These are phyloP conservation scores for Curvularia lunata DNA, from an alignment of 2,329 filamentous ascomycete species.

Conservation along the genomic window DNA sequence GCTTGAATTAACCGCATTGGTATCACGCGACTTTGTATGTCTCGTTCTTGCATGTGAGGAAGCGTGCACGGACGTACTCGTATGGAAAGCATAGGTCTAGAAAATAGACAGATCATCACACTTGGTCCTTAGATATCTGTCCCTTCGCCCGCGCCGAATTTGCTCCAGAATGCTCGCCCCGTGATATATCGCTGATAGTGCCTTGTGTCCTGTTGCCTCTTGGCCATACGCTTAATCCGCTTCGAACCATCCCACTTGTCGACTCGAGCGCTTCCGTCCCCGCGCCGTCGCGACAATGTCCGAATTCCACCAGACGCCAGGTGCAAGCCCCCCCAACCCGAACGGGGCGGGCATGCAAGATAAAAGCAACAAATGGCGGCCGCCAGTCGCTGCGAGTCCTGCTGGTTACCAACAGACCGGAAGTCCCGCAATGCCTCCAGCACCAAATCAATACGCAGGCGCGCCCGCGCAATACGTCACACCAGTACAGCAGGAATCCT, in stretches of 20 bases:
- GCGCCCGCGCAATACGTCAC: conserved; percentile 36
- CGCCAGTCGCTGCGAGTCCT: conserved; percentile 53
- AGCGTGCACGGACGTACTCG: conserved; percentile 22
- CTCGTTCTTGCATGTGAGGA: conserved; percentile 28
- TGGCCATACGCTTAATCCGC: conserved; percentile 25
- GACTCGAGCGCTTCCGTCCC: conserved; percentile 24
- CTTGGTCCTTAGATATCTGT: conserved; percentile 21
- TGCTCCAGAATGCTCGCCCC: conserved; percentile 14
- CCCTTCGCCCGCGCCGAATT: conserved; percentile 17
- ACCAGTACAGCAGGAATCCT: conserved; percentile 47
- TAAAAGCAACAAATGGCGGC: conserved; percentile 46
- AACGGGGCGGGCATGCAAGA: conserved; percentile 38
- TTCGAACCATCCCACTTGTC: conserved; percentile 19
- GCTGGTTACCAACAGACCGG: conserved; percentile 54
- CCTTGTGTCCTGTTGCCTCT: conserved; percentile 18
- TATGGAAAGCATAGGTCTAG: conserved; percentile 32
- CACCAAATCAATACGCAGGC: conserved; percentile 42
- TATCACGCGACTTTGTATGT: conserved; percentile 19
- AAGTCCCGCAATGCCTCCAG: conserved; percentile 36
- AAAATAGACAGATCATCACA: conserved; percentile 44
- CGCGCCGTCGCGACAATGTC: conserved; percentile 42
- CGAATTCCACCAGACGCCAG: conserved; percentile 48
- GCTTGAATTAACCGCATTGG: neutral
- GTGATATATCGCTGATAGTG: conserved; percentile 31
- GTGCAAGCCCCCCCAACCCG: conserved; percentile 38